Conservation (phyloP, 306 rosid species). For the Vigna reflexopilosa region DNA sequence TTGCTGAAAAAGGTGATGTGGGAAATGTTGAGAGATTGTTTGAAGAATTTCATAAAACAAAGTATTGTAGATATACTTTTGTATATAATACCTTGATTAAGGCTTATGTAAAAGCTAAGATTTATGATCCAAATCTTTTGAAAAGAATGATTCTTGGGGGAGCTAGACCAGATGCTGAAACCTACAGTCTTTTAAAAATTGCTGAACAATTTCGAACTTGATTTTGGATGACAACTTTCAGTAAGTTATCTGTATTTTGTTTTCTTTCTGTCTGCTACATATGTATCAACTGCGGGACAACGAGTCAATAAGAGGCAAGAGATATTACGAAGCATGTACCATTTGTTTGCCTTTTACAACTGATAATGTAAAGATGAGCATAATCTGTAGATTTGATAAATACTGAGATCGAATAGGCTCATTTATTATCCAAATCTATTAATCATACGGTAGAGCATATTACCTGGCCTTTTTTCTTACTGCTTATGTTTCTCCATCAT, state of each 20-base stretch:
- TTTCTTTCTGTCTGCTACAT: conserved; percentile 18
- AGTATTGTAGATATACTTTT: conserved; percentile 79
- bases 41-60: conserved; percentile 70
- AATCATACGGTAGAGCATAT: neutral
- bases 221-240: conserved; percentile 23
- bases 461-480: neutral
- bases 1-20: conserved; percentile 81
- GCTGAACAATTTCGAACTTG: conserved; percentile 75
- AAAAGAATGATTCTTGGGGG: conserved; percentile 89
- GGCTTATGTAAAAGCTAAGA: conserved; percentile 90
- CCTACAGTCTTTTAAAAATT: conserved; percentile 85
- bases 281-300: conserved; percentile 19
- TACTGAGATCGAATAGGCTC: neutral
- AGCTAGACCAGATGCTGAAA: conserved; percentile 91
- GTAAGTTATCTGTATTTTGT: conserved; percentile 15
- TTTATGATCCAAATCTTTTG: conserved; percentile 78
- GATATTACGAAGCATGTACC: neutral
- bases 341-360: conserved; percentile 9
- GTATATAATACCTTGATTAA: conserved; percentile 83
- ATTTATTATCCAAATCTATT: neutral
- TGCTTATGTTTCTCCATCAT: neutral
- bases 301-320: conserved; percentile 23
- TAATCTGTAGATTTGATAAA: neutral
- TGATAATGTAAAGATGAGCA: neutral
- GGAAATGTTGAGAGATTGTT: conserved; percentile 76